Evolutionary conservation across 805 yeast species (phyloP).

Genomic region (Kregervanrija fluxuum): DNA sequence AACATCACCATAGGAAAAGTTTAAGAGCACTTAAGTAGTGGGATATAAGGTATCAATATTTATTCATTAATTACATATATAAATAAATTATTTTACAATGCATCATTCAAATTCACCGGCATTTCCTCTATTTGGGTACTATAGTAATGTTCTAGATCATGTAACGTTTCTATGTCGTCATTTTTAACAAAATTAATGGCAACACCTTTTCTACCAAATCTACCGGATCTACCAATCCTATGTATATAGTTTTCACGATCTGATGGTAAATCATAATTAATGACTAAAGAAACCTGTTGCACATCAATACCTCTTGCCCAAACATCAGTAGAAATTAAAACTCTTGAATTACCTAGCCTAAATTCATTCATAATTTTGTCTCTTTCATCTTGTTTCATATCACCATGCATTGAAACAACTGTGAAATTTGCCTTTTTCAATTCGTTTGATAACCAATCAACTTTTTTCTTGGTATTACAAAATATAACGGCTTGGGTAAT

Average conservation of each 20-base stretch:
- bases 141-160: conserved; percentile 86
- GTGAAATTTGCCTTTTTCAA: conserved; percentile 78
- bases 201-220: conserved; percentile 98
- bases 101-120: conserved; percentile 45
- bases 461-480: conserved; percentile 94
- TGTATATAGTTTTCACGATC: conserved; percentile 93
- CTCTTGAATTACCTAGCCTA: conserved; percentile 89
- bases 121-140: conserved; percentile 86
- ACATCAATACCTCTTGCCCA: conserved; percentile 98
- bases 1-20: background rate
- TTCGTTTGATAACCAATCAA: conserved; percentile 76
- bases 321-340: conserved; percentile 87
- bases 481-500: conserved; percentile 97
- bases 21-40: background rate
- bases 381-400: conserved; percentile 89
- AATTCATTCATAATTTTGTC: conserved; percentile 94
- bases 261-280: conserved; percentile 87
- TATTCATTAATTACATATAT: too few relatives aligned
- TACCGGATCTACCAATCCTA: conserved; percentile 97
- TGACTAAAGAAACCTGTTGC: conserved; percentile 92
- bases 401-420: conserved; percentile 93
- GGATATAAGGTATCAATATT: background rate
- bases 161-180: conserved; percentile 65
- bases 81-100: too few relatives aligned
- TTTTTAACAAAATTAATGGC: conserved; percentile 90